Conservation (phyloP, 2,329 filamentous ascomycete species). For the Lachnellula suecica region DNA sequence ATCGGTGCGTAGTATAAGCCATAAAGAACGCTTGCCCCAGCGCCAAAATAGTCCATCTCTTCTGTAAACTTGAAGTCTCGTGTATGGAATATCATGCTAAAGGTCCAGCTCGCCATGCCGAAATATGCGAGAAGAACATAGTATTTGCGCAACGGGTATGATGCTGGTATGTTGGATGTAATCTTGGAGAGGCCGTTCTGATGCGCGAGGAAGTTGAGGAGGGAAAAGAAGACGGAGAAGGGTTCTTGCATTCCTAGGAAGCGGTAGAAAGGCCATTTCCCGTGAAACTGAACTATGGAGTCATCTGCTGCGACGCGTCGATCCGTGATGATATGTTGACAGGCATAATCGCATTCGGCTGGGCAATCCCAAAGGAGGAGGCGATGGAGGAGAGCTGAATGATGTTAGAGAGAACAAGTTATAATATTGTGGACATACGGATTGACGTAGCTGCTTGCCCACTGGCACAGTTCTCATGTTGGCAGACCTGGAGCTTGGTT, state of each 20-base stretch:
- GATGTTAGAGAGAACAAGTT: constrained; percentile 12
- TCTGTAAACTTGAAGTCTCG: constrained; percentile 84
- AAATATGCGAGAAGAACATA: constrained; percentile 80
- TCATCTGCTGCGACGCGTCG: constrained; percentile 64
- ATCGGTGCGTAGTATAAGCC: constrained; percentile 84
- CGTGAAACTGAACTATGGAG: constrained; percentile 87
- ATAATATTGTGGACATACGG: constrained; percentile 19
- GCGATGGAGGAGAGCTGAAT: constrained; percentile 74
- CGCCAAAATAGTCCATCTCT: constrained; percentile 94
- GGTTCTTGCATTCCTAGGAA: constrained; percentile 93
- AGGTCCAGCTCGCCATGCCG: constrained; percentile 80
- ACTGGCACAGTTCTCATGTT: constrained; percentile 73
- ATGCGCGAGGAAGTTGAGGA: constrained; percentile 89
- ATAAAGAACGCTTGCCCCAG: constrained; percentile 86
- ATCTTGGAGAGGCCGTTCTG: constrained; percentile 72
- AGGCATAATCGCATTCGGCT: constrained; percentile 95
- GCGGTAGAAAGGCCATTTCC: constrained; percentile 96
- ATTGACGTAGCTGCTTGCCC: constrained; percentile 50
- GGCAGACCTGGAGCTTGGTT: constrained; percentile 63
- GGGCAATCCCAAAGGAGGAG: constrained; percentile 91
- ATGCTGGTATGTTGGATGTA: constrained; percentile 65
- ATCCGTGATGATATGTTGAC: constrained; percentile 87
- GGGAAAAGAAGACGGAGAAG: constrained; percentile 87
- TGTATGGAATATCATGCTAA: constrained; percentile 89
- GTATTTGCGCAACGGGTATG: constrained; percentile 76